These are phyloP conservation scores for Pichia inconspicua DNA, from an alignment of 1,139 yeast species.

Conservation along the genomic window DNA sequence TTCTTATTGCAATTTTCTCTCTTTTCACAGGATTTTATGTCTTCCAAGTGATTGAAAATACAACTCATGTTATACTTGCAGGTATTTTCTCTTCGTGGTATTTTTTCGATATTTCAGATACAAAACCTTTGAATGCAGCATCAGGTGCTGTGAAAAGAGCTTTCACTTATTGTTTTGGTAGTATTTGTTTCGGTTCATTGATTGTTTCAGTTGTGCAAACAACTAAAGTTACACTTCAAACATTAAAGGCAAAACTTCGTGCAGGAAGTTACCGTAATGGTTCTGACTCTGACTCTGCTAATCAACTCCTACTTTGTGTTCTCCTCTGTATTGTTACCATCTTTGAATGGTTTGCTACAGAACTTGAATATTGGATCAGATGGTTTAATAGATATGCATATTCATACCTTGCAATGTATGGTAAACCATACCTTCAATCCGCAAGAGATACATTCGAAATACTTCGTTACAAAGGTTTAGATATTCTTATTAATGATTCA, in stretches of 20 bases:
- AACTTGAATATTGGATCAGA: constrained; percentile 71
- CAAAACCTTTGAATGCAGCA: constrained; percentile 65
- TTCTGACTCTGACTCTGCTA: constrained; percentile 10
- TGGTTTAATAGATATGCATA: constrained; percentile 91
- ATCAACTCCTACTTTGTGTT: constrained; percentile 17
- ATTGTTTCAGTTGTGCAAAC: constrained; percentile 66
- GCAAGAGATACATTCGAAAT: constrained; percentile 81
- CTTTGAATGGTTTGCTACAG: constrained; percentile 49
- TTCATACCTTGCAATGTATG: constrained; percentile 81
- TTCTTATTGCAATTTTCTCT: constrained; percentile 60
- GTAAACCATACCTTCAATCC: constrained; percentile 64
- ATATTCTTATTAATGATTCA: constrained; percentile 79
- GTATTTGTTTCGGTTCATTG: constrained; percentile 83
- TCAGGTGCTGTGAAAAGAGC: constrained; percentile 78
- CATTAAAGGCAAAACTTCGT: constrained; percentile 19
- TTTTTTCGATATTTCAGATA: constrained; percentile 40
- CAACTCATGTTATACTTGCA: constrained; percentile 73
- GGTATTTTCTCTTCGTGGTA: constrained; percentile 93
- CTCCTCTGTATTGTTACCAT: constrained; percentile 30
- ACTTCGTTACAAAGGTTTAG: constrained; percentile 72
- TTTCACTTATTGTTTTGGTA: constrained; percentile 81
- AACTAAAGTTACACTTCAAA: constrained; percentile 17
- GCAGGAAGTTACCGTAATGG: constrained; percentile 4
- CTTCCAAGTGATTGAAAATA: constrained; percentile 75
- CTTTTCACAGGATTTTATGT: constrained; percentile 85